Percentiles rank a stretch among this genome's conserved stretches.
Conservation (phyloP, 106 monocot species). For the Phalaenopsis aphrodite region DNA sequence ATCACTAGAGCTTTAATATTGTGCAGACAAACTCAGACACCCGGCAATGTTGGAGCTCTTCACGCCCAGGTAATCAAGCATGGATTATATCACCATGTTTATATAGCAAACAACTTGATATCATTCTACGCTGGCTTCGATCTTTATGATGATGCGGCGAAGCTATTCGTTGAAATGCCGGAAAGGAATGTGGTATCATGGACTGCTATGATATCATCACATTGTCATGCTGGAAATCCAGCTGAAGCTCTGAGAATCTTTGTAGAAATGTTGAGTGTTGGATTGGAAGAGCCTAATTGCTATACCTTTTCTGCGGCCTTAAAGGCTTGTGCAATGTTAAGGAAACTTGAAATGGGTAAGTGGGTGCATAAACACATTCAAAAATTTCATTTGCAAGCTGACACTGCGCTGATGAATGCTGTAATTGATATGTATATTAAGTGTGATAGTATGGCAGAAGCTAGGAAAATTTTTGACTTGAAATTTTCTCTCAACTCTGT, state of each 20-base stretch:
- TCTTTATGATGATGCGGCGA: slow-evolving; percentile 23
- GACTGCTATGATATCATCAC: slow-evolving; percentile 56
- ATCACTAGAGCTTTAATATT: slow-evolving; percentile 26
- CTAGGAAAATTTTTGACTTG: slow-evolving; percentile 45
- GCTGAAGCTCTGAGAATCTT: slow-evolving; percentile 42
- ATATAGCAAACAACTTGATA: slow-evolving; percentile 58
- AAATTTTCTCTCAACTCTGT: slow-evolving; percentile 20
- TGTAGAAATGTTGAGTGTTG: slow-evolving; percentile 28
- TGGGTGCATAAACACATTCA: slow-evolving; percentile 38
- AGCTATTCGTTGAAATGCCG: slow-evolving; percentile 65
- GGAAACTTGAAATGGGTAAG: slow-evolving; percentile 46
- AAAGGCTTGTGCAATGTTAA: slow-evolving; percentile 47
- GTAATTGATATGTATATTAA: slow-evolving; percentile 71
- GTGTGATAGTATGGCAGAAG: slow-evolving; percentile 48
- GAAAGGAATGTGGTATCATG: slow-evolving; percentile 55
- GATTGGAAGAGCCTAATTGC: slow-evolving; percentile 32
- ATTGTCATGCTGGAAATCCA: slow-evolving; percentile 34
- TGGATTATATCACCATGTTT: slow-evolving; percentile 26
- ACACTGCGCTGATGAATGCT: slow-evolving; percentile 57
- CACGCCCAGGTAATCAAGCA: slow-evolving; percentile 43
- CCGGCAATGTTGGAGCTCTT: slow-evolving; percentile 26
- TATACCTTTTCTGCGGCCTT: slow-evolving; percentile 46
- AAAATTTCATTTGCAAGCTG: slow-evolving; percentile 13
- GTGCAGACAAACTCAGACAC: slow-evolving; percentile 9
- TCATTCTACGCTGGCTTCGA: slow-evolving; percentile 35